Conservation (phyloP, 805 yeast species). For the Kazachstania psychrophila region DNA sequence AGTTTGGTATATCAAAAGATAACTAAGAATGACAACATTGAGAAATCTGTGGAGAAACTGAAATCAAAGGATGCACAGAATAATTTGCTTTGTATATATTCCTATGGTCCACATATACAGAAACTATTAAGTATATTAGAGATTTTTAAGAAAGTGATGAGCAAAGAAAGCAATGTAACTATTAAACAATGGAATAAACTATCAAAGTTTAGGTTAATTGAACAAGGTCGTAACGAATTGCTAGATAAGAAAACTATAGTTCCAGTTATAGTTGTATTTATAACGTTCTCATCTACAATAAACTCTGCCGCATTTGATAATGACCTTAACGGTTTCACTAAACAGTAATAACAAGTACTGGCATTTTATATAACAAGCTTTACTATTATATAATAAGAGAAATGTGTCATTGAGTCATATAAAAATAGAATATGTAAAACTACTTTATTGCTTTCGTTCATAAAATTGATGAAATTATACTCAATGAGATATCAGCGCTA, state of each 20-base stretch:
- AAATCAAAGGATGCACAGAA: background rate
- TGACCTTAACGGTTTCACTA: constrained; percentile 10
- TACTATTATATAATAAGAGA: background rate
- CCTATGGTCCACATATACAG: constrained; percentile 25
- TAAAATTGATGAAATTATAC: constrained; percentile 10
- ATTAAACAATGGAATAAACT: constrained; percentile 20
- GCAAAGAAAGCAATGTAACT: background rate
- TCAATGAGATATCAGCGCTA: constrained; percentile 15
- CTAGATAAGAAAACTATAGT: constrained; percentile 13
- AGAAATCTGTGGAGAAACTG: constrained; percentile 13
- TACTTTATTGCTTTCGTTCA: constrained; percentile 6
- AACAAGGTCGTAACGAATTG: constrained; percentile 21
- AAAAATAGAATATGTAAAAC: constrained; percentile 6
- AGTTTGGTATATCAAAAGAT: constrained; percentile 5
- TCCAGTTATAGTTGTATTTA: constrained; percentile 2
- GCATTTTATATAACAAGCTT: background rate
- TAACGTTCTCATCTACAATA: background rate
- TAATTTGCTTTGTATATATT: constrained; percentile 10
- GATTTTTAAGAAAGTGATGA: constrained; percentile 12
- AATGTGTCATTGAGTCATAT: constrained; percentile 24
- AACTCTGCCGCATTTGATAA: constrained; percentile 2
- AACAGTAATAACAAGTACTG: constrained; percentile 5
- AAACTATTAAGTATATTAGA: constrained; percentile 21
- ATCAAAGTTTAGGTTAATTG: constrained; percentile 12
- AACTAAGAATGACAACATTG: constrained; percentile 20